These are phyloP conservation scores for Corinectria fuckeliana DNA, from an alignment of 2,329 filamentous ascomycete genomes.

Conservation along the genomic window DNA sequence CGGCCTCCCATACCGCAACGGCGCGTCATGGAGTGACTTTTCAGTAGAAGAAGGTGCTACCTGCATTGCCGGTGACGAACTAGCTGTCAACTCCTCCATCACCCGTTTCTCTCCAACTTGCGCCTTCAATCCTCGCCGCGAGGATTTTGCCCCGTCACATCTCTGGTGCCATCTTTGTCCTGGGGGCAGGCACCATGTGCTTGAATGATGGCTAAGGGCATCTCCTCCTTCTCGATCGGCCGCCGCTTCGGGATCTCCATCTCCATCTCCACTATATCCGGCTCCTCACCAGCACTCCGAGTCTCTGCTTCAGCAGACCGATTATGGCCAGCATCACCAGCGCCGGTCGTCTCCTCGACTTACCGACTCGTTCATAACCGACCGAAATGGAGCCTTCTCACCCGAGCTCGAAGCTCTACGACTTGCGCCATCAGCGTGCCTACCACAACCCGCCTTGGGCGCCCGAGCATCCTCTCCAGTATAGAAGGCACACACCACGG, in stretches of 20 bases:
- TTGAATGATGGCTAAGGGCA: constrained; percentile 50
- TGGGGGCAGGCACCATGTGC: constrained; percentile 46
- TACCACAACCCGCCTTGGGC: constrained; percentile 5
- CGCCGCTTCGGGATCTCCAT: constrained; percentile 43
- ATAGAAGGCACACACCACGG: neutral
- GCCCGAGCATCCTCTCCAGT: constrained; percentile 8
- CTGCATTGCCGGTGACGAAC: constrained; percentile 14
- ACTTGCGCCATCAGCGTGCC: neutral
- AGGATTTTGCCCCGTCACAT: constrained; percentile 19
- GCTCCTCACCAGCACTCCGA: constrained; percentile 26
- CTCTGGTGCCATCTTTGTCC: constrained; percentile 29
- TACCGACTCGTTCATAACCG: constrained; percentile 17
- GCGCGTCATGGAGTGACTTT: constrained; percentile 50
- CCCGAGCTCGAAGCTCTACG: neutral
- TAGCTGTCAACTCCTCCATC: constrained; percentile 26
- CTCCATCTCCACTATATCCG: constrained; percentile 36
- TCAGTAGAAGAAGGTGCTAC: constrained; percentile 17
- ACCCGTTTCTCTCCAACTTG: constrained; percentile 16
- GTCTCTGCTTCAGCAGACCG: constrained; percentile 17
- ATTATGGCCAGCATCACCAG: constrained; percentile 19
- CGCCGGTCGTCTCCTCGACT: constrained; percentile 11
- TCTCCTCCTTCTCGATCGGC: constrained; percentile 45
- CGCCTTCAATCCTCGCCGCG: constrained; percentile 15
- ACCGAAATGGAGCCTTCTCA: constrained; percentile 8
- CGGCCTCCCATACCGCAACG: constrained; percentile 21